Evolutionary conservation across 805 yeast genomes (phyloP).

Genomic region (Metschnikowia vanudenii): DNA sequence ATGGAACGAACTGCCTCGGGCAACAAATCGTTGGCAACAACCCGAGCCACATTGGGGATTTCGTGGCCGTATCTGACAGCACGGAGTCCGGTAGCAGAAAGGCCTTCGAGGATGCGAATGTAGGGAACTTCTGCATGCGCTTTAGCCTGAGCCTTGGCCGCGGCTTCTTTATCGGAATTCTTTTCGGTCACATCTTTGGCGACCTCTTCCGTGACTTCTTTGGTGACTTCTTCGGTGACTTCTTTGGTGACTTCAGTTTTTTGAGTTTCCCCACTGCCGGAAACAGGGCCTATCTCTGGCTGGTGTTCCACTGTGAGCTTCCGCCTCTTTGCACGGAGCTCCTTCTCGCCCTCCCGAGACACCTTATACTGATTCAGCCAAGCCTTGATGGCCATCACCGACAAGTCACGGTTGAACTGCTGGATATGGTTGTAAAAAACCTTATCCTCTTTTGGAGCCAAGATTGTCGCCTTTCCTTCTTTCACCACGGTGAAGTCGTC

Average conservation of each 20-base stretch:
- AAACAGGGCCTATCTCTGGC: no score
- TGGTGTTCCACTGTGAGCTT: background rate
- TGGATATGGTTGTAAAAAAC: conserved; percentile 97
- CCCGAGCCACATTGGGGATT: conserved; percentile 67
- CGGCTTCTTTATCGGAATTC: no score
- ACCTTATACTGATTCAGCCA: conserved; percentile 67
- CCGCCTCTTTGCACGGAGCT: conserved; percentile 20
- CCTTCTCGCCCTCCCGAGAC: conserved; percentile 28
- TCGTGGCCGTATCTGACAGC: conserved; percentile 94
- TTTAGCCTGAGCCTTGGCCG: background rate
- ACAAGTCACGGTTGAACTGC: conserved; percentile 91
- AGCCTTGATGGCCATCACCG: conserved; percentile 80
- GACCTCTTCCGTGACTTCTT: no score
- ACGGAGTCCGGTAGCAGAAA: conserved; percentile 92
- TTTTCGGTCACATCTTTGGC: background rate
- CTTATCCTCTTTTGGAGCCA: conserved; percentile 75
- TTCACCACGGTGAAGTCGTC: conserved; percentile 37
- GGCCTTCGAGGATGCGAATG: conserved; percentile 76
- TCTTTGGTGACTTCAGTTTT: background rate
- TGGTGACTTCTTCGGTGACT: no score
- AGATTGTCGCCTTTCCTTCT: conserved; percentile 84
- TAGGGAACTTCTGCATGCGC: conserved; percentile 7
- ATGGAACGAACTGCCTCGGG: conserved; percentile 85
- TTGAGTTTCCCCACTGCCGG: background rate
- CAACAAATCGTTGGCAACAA: conserved; percentile 88